These are phyloP conservation scores for Ogataea pignaliae DNA, from an alignment of 805 yeast species.

Conservation along the genomic window DNA sequence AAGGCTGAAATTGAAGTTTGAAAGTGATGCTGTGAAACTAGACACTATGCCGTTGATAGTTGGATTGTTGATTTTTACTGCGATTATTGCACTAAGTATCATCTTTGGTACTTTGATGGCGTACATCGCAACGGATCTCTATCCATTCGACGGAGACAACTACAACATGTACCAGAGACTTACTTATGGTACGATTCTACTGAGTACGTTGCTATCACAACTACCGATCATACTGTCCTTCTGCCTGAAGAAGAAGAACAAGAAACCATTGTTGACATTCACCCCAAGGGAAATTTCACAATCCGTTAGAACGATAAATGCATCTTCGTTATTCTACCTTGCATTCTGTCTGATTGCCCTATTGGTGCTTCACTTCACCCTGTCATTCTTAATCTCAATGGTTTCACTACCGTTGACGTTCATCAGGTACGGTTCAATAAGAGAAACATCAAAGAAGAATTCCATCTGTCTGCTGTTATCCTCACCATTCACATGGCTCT, in stretches of 20 bases:
- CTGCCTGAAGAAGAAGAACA: too few relatives aligned
- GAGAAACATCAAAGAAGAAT: constrained; percentile 12
- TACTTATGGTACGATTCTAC: constrained; percentile 11
- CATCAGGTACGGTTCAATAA: constrained; percentile 35
- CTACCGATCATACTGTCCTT: constrained; percentile 14
- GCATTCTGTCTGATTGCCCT: constrained; percentile 69
- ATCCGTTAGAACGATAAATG: constrained; percentile 20
- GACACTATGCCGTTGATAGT: constrained; percentile 24
- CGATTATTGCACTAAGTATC: constrained; percentile 18
- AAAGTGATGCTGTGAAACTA: constrained; percentile 8
- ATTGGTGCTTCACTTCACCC: constrained; percentile 77
- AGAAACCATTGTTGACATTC: neutral
- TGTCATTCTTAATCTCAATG: constrained; percentile 69
- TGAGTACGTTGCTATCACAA: constrained; percentile 2
- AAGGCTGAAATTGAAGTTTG: constrained; percentile 1
- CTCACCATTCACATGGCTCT: constrained; percentile 28
- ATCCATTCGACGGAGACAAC: constrained; percentile 7
- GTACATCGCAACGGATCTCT: constrained; percentile 4
- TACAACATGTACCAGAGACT: constrained; percentile 6
- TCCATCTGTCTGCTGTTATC: constrained; percentile 25
- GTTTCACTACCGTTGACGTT: constrained; percentile 73
- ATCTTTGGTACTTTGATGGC: constrained; percentile 24
- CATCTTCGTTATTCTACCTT: constrained; percentile 44
- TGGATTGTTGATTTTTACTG: constrained; percentile 29
- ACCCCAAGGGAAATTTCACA: constrained; percentile 12